Evolutionary conservation across 2,329 filamentous ascomycete genomes (phyloP).

Genomic region (Penicillium sp.): DNA sequence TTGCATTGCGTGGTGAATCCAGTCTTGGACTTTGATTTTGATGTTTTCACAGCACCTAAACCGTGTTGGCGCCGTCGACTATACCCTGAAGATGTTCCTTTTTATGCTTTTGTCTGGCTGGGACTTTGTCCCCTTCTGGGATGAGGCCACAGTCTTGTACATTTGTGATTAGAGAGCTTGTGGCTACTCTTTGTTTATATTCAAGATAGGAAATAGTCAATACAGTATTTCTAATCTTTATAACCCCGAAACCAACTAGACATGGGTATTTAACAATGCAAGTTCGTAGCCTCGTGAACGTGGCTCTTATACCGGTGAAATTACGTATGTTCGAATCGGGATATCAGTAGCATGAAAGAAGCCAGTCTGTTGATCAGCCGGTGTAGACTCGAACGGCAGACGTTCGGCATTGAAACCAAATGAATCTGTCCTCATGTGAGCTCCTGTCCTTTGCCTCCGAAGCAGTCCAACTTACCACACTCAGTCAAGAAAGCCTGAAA

Average conservation of each 20-base stretch:
- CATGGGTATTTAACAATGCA: not conserved
- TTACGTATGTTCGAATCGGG: conserved; percentile 40
- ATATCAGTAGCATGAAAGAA: conserved; percentile 49
- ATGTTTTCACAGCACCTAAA: not conserved
- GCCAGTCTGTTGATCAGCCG: conserved; percentile 44
- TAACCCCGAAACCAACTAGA: not conserved
- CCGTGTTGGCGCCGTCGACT: not conserved
- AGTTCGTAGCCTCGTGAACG: not conserved
- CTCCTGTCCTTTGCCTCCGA: not conserved
- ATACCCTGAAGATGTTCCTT: not conserved
- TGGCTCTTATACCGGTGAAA: conserved; percentile 16
- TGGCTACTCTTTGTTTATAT: not conserved
- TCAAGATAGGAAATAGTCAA: not conserved
- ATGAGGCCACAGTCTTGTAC: not conserved
- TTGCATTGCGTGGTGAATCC: conserved; percentile 4
- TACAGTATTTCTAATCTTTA: not conserved
- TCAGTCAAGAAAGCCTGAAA: conserved; percentile 59
- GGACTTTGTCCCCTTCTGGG: not conserved
- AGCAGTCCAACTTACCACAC: conserved; percentile 53
- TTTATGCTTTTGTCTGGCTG: not conserved
- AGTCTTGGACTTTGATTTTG: not conserved
- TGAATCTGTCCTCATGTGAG: conserved; percentile 24
- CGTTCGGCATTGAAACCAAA: conserved; percentile 38
- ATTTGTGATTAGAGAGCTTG: not conserved
- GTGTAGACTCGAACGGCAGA: conserved; percentile 44